Conservation (phyloP, 345 rosid species). For the Brassica juncea region DNA sequence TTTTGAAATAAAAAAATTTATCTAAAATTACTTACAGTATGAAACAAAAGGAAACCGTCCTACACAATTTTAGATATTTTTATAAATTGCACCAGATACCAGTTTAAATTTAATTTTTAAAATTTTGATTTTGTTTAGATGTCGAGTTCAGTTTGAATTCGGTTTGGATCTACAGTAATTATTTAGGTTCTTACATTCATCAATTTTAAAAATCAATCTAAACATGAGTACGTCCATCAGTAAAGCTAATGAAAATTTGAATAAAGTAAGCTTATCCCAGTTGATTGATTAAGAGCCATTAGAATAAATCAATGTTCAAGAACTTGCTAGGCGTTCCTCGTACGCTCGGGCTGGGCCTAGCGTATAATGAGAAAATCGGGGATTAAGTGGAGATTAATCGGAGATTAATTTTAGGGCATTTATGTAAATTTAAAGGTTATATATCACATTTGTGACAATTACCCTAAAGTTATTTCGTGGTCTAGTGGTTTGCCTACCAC, state of each 20-base stretch:
- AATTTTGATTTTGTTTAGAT: too few relatives aligned
- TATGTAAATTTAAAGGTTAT: too few relatives aligned
- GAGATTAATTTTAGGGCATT: not conserved
- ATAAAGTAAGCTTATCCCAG: not conserved
- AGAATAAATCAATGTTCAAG: not conserved
- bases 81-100: not conserved
- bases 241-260: not conserved
- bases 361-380: too few relatives aligned
- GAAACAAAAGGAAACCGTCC: too few relatives aligned
- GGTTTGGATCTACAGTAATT: not conserved
- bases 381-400: too few relatives aligned
- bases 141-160: not conserved
- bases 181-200: not conserved
- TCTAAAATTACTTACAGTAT: too few relatives aligned
- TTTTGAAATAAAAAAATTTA: too few relatives aligned
- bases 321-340: too few relatives aligned
- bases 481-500: not conserved
- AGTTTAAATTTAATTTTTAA: too few relatives aligned
- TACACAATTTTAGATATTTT: too few relatives aligned
- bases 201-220: not conserved
- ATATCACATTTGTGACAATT: not conserved
- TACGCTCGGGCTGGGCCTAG: too few relatives aligned
- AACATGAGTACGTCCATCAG: constrained; percentile 1
- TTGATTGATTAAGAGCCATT: constrained; percentile 6
- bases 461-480: not conserved